phyloP scores from a whole-genome alignment of 192 early-diverging fungal genomes.

The Coemansia sp. region DNA sequence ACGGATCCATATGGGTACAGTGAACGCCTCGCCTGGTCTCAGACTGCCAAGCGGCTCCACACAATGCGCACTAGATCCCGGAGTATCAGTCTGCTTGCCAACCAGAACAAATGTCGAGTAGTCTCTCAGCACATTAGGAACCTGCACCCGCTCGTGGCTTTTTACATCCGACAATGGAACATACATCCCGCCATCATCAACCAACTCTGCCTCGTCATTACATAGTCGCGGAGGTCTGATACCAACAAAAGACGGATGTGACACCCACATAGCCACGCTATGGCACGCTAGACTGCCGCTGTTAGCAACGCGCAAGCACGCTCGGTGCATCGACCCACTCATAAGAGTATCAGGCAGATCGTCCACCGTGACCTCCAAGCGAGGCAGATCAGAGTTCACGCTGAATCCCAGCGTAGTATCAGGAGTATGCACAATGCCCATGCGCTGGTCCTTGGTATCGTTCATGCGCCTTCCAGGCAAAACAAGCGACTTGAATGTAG shows the following conservation, averaged over 20 bases:
- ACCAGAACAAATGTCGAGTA: slow-evolving; percentile 37
- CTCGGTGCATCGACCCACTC: slow-evolving; percentile 79
- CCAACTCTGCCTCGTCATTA: background rate
- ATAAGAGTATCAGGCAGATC: slow-evolving; percentile 77
- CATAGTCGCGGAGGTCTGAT: slow-evolving; percentile 27
- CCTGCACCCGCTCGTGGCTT: slow-evolving; percentile 18
- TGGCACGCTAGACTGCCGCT: slow-evolving; percentile 76
- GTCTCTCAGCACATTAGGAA: slow-evolving; percentile 39
- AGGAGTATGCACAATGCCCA: slow-evolving; percentile 64
- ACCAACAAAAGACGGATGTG: slow-evolving; percentile 86
- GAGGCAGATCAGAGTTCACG: slow-evolving; percentile 82
- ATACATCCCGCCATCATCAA: slow-evolving; percentile 16
- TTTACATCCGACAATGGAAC: background rate
- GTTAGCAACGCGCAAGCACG: slow-evolving; percentile 82
- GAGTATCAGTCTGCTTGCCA: slow-evolving; percentile 1
- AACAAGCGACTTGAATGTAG: slow-evolving; percentile 67
- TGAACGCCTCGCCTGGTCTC: slow-evolving; percentile 68
- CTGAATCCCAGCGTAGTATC: slow-evolving; percentile 74
- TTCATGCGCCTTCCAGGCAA: slow-evolving; percentile 75
- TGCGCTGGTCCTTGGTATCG: slow-evolving; percentile 73
- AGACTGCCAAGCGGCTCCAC: slow-evolving; percentile 50
- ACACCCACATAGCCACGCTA: slow-evolving; percentile 74
- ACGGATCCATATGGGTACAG: slow-evolving; percentile 87
- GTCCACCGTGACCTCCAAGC: slow-evolving; percentile 78
- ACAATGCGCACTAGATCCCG: slow-evolving; percentile 7